Evolutionary conservation across 2,329 filamentous ascomycete species (phyloP).

Genomic region (Aspergillus niger): DNA sequence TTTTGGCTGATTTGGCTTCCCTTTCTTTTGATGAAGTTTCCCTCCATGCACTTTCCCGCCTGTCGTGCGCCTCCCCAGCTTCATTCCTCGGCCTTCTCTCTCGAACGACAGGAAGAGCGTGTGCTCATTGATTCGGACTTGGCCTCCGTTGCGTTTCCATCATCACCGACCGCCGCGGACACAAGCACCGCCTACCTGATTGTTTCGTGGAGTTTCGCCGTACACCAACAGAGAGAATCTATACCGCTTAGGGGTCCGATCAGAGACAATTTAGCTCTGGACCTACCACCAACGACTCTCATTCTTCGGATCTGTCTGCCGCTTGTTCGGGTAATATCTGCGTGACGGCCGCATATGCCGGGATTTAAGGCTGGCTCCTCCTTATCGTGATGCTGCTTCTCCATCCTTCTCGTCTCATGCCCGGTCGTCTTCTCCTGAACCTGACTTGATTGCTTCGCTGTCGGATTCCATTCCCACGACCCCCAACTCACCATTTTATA

Average conservation of each 20-base stretch:
- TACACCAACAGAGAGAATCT: background rate
- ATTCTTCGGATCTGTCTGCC: background rate
- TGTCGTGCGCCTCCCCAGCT: background rate
- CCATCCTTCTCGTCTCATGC: slow-evolving; percentile 34
- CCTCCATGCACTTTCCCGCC: background rate
- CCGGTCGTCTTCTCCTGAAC: slow-evolving; percentile 27
- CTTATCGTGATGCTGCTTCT: slow-evolving; percentile 42
- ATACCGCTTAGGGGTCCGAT: background rate
- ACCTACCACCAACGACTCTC: background rate
- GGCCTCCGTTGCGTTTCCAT: background rate
- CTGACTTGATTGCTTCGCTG: slow-evolving; percentile 28
- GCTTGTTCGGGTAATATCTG: slow-evolving; percentile 12
- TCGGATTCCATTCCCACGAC: slow-evolving; percentile 13
- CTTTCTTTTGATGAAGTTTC: background rate
- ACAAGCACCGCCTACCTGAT: background rate
- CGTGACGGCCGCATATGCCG: slow-evolving; percentile 42
- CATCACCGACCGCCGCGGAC: background rate
- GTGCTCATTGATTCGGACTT: background rate
- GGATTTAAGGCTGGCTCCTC: slow-evolving; percentile 44
- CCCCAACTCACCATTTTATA: slow-evolving; percentile 15
- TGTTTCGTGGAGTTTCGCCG: background rate
- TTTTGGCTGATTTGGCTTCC: slow-evolving; percentile 8
- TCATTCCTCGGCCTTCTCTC: background rate
- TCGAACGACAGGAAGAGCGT: background rate
- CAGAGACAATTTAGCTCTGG: background rate